Conservation (phyloP, 2,329 filamentous ascomycete genomes). For the Calonectria ilicicola region DNA sequence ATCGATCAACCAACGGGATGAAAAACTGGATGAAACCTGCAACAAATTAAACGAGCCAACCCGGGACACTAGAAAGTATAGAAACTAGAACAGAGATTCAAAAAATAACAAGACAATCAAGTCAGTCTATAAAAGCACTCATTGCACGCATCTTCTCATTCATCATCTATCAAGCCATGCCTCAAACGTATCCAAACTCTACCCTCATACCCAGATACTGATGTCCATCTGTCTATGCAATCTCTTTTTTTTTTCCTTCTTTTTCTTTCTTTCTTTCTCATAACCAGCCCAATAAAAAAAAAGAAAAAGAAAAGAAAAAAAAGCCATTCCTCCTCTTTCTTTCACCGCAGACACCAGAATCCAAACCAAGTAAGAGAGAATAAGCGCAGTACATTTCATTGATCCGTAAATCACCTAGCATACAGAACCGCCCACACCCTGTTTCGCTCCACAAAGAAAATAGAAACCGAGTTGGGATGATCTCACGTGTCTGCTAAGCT, state of each 20-base stretch:
- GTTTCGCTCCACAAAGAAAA: constrained; percentile 28
- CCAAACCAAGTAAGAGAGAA: constrained; percentile 15
- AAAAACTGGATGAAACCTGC: background rate
- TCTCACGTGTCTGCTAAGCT: constrained; percentile 23
- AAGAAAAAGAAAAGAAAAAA: background rate
- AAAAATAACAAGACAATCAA: background rate
- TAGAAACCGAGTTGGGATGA: constrained; percentile 32
- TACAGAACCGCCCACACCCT: constrained; percentile 35
- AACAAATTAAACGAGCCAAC: no score
- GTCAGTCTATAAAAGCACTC: background rate
- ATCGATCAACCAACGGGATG: no score
- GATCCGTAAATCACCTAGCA: constrained; percentile 43
- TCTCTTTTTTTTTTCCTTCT: background rate
- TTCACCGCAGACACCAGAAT: constrained; percentile 22
- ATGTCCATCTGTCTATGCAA: background rate
- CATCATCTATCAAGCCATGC: background rate
- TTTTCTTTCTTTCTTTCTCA: background rate
- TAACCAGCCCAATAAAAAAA: no score
- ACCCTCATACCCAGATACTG: background rate
- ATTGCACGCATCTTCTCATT: background rate
- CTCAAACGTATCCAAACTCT: background rate
- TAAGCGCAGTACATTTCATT: constrained; percentile 42
- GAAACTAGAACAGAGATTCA: no score
- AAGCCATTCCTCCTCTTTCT: background rate
- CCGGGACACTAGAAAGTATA: no score